Base-by-base conservation (phyloP, 139 green algal species). In the Zygnema circumcarinatum region DNA sequence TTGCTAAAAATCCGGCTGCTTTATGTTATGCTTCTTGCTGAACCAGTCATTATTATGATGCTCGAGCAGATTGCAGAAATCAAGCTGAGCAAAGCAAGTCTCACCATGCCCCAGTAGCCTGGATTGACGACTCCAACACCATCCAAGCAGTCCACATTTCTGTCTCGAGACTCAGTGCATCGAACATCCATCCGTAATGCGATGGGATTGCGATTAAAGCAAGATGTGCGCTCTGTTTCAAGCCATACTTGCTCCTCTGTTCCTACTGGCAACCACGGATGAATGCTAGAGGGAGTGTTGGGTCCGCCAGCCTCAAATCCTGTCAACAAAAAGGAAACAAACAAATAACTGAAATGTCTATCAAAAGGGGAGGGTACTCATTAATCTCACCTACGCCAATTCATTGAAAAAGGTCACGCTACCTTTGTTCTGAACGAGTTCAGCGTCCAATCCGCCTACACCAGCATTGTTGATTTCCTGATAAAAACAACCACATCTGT, bases 61-160 rank as follows among this genome's bases (percentile, higher is more conserved):
- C n/a, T n/a, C n/a, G n/a, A n/a, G n/a, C n/a, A n/a, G n/a, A n/a
- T n/a, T n/a, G n/a, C n/a, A n/a, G n/a, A n/a, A n/a, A n/a, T n/a
- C n/a, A n/a, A n/a, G n/a, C n/a, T n/a, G n/a, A n/a, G n/a, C n/a
- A n/a, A n/a, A n/a, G n/a, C n/a, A n/a, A n/a, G n/a, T n/a, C n/a
- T 11, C 67, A 90, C 86, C 38, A 94, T 90, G 22, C 91, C 90
- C 90, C 90, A 94, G 52, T 84, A 94, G 42, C 91, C 91, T 25
- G 21, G 74, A 76, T 94, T 94, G 7, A 54, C 32, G 22, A 94
- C 76, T 21, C 91, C 91, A 39, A 75, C 89, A 25, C 74, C 84
- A 78, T 87, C 31, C 0, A 2, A 21, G 76, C 84, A 89, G n/a
- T 21, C 32, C 0, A 3, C 3, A 38, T 21, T 69, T 1, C 38